phyloP scores from a whole-genome alignment of 2,329 filamentous ascomycete genomes.

The Apiospora pterosperma region DNA sequence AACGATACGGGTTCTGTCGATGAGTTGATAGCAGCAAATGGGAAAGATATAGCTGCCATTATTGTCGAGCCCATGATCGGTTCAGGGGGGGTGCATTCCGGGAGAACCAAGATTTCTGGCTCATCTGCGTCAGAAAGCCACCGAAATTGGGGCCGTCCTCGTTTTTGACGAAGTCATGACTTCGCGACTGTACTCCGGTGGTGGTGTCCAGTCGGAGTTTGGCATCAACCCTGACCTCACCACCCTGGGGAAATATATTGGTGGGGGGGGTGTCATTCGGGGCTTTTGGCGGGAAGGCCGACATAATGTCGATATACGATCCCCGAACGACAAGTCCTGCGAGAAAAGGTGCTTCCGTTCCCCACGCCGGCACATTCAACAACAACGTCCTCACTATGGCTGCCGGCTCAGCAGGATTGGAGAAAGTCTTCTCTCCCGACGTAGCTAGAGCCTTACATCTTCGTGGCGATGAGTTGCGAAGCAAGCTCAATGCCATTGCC shows the following conservation, averaged over 20 bases:
- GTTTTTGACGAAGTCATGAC: slow-evolving; percentile 74
- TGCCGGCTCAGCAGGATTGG: slow-evolving; percentile 37
- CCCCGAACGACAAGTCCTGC: slow-evolving; percentile 23
- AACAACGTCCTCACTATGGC: slow-evolving; percentile 56
- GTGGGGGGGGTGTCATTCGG: slow-evolving; percentile 64
- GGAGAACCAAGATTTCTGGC: slow-evolving; percentile 49
- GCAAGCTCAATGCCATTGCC: slow-evolving; percentile 12
- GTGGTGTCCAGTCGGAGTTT: slow-evolving; percentile 43
- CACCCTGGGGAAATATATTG: slow-evolving; percentile 64
- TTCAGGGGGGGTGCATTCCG: slow-evolving; percentile 53
- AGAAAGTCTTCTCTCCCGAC: slow-evolving; percentile 24
- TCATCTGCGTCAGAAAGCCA: slow-evolving; percentile 45
- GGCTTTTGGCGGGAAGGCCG: slow-evolving; percentile 58
- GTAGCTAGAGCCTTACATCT: slow-evolving; percentile 18
- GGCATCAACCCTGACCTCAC: slow-evolving; percentile 56
- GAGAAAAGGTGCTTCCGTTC: slow-evolving; percentile 4
- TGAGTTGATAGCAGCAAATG: slow-evolving; percentile 34
- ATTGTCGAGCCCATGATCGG: slow-evolving; percentile 67
- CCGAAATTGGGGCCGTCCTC: slow-evolving; percentile 49
- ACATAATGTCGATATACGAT: slow-evolving; percentile 57
- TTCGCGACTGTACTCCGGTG: slow-evolving; percentile 46
- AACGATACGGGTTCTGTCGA: slow-evolving; percentile 52
- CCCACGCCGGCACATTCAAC: slow-evolving; percentile 57
- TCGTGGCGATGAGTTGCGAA: slow-evolving; percentile 21
- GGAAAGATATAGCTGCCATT: slow-evolving; percentile 54